Conservation (phyloP, 1,139 yeast genomes). For the Suhomyces kunorum region DNA sequence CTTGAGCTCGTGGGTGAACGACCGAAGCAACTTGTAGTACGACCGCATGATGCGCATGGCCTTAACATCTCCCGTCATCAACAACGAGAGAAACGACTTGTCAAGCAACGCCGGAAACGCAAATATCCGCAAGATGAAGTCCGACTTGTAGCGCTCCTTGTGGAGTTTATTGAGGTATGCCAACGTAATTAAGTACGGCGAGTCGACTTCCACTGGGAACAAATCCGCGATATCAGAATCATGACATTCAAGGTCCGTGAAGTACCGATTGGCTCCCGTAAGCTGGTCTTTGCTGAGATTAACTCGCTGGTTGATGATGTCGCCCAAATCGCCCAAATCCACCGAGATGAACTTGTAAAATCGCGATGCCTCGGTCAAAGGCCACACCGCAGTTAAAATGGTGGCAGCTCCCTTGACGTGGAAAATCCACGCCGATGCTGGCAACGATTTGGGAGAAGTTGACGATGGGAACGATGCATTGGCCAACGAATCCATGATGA, state of each 20-base stretch:
- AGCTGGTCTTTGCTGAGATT: slow-evolving; percentile 19
- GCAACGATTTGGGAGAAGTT: slow-evolving; percentile 63
- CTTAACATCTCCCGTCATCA: slow-evolving; percentile 80
- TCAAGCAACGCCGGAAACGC: slow-evolving; percentile 93
- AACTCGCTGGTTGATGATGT: slow-evolving; percentile 59
- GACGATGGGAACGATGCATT: slow-evolving; percentile 80
- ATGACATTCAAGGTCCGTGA: slow-evolving; percentile 74
- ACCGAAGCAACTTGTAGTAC: slow-evolving; percentile 77
- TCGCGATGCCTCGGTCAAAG: slow-evolving; percentile 74
- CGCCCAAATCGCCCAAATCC: slow-evolving; percentile 80
- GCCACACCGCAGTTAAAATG: slow-evolving; percentile 92
- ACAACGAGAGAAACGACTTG: slow-evolving; percentile 67
- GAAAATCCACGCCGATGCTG: slow-evolving; percentile 95
- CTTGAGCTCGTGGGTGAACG: slow-evolving; percentile 82
- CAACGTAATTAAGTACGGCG: slow-evolving; percentile 83
- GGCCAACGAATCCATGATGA: slow-evolving; percentile 91
- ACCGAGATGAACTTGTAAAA: slow-evolving; percentile 78
- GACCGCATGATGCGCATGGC: slow-evolving; percentile 90
- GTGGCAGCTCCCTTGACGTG: slow-evolving; percentile 98
- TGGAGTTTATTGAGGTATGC: slow-evolving; percentile 85
- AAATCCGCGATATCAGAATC: slow-evolving; percentile 82
- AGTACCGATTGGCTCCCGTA: slow-evolving; percentile 31
- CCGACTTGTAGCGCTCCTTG: slow-evolving; percentile 79
- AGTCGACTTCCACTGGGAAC: slow-evolving; percentile 78
- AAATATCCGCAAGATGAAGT: slow-evolving; percentile 82